Base-by-base conservation (phyloP, 768 basidiomycete genomes). In the Kondoa malvinella region DNA sequence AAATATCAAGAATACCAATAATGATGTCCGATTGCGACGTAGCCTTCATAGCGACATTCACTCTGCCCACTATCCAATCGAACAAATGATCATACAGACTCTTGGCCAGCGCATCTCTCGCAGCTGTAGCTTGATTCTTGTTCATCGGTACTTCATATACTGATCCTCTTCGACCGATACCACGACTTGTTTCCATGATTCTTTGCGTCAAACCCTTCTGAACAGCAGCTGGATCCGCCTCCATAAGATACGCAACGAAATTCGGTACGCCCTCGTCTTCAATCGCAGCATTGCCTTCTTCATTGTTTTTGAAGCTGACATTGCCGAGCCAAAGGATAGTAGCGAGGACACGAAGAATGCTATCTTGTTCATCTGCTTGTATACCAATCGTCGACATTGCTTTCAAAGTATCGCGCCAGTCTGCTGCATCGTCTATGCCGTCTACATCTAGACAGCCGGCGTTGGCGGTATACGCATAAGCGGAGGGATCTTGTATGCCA, bases 81-180 rank as follows among this genome's bases (percentile, higher is more conserved):
- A 99, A 97, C 2, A 96, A 80, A 77, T 97, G 96, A 79, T 92
- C 96, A 78, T 99, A 99, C 71, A 99, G 86, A 17, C 92, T 94
- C 77, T 97, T 94, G 2, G 94, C 81, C 50, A 99, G 80, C 0
- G 95, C 95, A 78, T 97, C 90, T 67, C 92, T 80, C 26, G 89
- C 92, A 0, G 92, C 83, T 0, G 79, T 79, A 1, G 95, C 95
- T 76, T 99, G 95, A 3, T 92, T 82, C 12, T 88, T 87, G 74
- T 97, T 99, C 58, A 78, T 76, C 14, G 74, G 95, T 0, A 97
- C 94, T 70, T 97, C 90, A 75, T 97, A 97, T n/a, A 96, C 82
- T 0, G 92, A 95, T 3, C 80, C 95, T 77, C 95, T 79, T 57
- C 91, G 82, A 4, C 95, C 94, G 17, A 69, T 60, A 58, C 92